Evolutionary conservation across 768 basidiomycete genomes (phyloP), one percentile per base, ranked within the genome.

Genomic region (Serendipita indica): DNA sequence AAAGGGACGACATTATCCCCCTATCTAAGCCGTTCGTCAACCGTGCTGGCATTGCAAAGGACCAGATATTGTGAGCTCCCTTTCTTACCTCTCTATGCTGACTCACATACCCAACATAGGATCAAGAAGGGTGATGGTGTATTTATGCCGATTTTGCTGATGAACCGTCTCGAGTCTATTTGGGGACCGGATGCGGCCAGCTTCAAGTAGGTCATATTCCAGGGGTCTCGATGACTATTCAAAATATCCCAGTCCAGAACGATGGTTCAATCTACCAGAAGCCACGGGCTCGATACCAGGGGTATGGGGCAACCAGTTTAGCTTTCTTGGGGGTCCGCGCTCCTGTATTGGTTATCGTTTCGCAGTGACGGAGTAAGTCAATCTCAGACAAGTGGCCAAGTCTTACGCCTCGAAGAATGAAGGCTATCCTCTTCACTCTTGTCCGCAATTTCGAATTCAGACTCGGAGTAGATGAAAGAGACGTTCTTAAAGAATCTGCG

Each of bases 1-100:
- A 69, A 41, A 72, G 75, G 57, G 78, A 83, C 57, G 80, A 82
- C 52, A 63, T 78, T 1, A 59, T 83, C 14, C 81, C 81, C 0
- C 66, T 82, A 6, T 69, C 67, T 14, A 68, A 65, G 14, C 79
- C 80, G 2, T 70, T 75, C 45, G 72, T 67, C 0, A 25, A 43
- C 16, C 41, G 41, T 7, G 18, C 41, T 18, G 41, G 41, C 16
- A n/a, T 7, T 7, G 7, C 5, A n/a, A 43, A 25, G 27, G 41
- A 43, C n/a, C 41, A 25, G 27, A 3, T n/a, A 13, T 12, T 14
- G n/a, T 22, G 25, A 25, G 14, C 3, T 33, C 16, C 13, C 18
- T 28, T 56, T 16, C 27, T n/a, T 18, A 56, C 22, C 20, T 16
- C n/a, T 6, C 10, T 12, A 30, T 45, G 30, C 25, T 54, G 3